Base-by-base conservation (phyloP, 2,329 filamentous ascomycete genomes). In the Nigrospora oryzae region DNA sequence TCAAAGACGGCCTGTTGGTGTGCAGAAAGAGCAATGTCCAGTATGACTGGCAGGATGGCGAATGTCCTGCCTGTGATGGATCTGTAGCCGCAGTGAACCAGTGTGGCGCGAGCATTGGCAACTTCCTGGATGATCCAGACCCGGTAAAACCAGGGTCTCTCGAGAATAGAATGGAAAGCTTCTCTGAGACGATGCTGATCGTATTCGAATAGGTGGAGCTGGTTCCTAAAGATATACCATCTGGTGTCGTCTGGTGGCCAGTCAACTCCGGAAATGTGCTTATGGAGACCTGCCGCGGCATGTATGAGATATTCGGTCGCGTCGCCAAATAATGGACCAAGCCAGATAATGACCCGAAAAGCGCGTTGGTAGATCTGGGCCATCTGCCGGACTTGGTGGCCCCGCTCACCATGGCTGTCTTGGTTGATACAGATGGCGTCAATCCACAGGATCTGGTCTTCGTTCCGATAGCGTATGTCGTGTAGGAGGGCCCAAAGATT, bases 381-480 rank as follows among this genome's bases (percentile, higher is more conserved):
- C 49, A 53, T 53, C 11, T 44, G 45, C 11, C 45, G 31, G 13
- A 53, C 51, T 37, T 53, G 51, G 11, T 51, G 46, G 5, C 46
- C 45, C 36, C 41, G 39, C 36, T 53, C 51, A 4, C 36, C 14
- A 14, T 36, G 16, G 23, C 46, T 43, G 8, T 16, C 11, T 15
- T 53, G 51, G 23, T 53, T 36, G 31, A 46, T 45, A 16, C 43
- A 45, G 15, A 45, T 17, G n/a, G 43, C 43, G 15, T 45, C 43
- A n/a, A 40, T 4, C 43, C 43, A 45, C 2, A 45, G 19, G 10
- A 39, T 14, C 12, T 23, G 19, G 13, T 45, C 43, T 19, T 2
- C 5, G 12, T 28, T 5, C 11, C 1, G 0, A 14, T 15, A 12
- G 3, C 43, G 43, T 4, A 45, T 14, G 12, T 32, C n/a, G 6